Base-by-base conservation (phyloP, 2,329 filamentous ascomycete species). In the Pseudogymnoascus sp. region DNA sequence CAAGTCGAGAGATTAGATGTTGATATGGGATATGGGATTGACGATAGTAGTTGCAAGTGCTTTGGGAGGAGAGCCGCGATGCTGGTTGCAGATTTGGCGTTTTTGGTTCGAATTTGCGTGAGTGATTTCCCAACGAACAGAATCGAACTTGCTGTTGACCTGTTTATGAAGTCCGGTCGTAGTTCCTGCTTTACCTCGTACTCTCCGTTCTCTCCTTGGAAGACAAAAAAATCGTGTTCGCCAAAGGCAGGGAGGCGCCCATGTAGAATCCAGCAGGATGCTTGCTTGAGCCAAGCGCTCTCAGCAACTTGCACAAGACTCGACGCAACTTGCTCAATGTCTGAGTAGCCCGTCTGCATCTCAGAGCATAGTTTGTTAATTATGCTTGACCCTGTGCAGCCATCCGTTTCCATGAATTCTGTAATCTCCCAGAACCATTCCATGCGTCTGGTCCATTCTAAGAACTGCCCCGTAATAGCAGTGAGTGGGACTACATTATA, bases 401-500 rank as follows among this genome's bases (percentile, higher is more conserved):
- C 65, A 61, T 75, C 74, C 62, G 72, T 68, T 62, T 84, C 75
- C 74, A 97, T 90, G 69, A 89, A 90, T 68, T 83, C 81, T 36
- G 85, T 83, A 59, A 93, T 77, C 34, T 85, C 81, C 86, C 88
- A 90, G 18, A 97, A 81, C 91, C 93, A 97, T 70, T 93, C 87
- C 80, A 97, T 83, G 37, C 87, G 81, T 69, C 91, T 83, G 57
- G 83, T 89, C 93, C 93, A 97, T 47, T 84, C 88, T n/a, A 88
- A 86, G 71, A 97, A 97, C 71, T 95, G 89, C 4, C 83, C 84
- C 29, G 96, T 86, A 18, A 97, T 83, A 1, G 87, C 88, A 60
- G 95, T 96, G 69, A 99, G 77, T 2, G 95, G 93, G 21, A 97
- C 93, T 66, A 96, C 96, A 66, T 93, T 89, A 74, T 97, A 96